Base-by-base conservation (phyloP, 352 stramenopile species). In the Phytopythium chamaehyphon region DNA sequence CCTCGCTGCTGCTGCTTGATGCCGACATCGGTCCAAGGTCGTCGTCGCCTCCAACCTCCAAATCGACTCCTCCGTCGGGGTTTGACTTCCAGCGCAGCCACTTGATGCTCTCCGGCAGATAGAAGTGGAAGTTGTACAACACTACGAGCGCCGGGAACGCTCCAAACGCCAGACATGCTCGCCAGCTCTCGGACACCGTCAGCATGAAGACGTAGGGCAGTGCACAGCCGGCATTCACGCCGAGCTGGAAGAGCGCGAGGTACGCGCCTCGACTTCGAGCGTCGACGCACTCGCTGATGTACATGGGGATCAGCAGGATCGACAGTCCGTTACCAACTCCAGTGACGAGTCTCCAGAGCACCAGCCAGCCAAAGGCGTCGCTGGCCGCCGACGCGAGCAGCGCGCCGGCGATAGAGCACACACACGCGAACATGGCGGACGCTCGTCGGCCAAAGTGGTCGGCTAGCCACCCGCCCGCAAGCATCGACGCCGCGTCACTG, bases 291-390 rank as follows among this genome's bases (percentile, higher is more conserved):
- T 94, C 84, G 46, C 82, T 91, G 31, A 93, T 93, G 67, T 93
- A 95, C 83, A 94, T 94, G 33, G 83, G 83, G n/a, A 94, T 62
- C 35, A 94, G 60, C 33, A 94, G 54, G 38, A 94, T 94, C 14
- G 81, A 94, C 54, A 94, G 62, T 1, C 81, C 83, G 24, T 94
- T 94, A 51, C 83, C 81, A 16, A 94, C 68, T 46, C 83, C 83
- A 1, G 77, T 75, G 58, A 72, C 81, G 24, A 94, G 64, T 22
- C 83, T 69, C 79, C 78, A 92, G 24, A 82, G 28, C 37, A 88
- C 69, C 14, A 93, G 71, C 69, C 64, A 82, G 38, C 52, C 54
- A 54, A 85, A 86, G 62, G 59, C 86, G 28, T 59, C 54, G 40
- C 77, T 89, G 0, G 78, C 69, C 9, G 74, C 12, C 18, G 78